Evolutionary conservation across 306 rosid species (phyloP), one percentile per base, ranked within the genome.

Genomic region (Rosa multiflora): DNA sequence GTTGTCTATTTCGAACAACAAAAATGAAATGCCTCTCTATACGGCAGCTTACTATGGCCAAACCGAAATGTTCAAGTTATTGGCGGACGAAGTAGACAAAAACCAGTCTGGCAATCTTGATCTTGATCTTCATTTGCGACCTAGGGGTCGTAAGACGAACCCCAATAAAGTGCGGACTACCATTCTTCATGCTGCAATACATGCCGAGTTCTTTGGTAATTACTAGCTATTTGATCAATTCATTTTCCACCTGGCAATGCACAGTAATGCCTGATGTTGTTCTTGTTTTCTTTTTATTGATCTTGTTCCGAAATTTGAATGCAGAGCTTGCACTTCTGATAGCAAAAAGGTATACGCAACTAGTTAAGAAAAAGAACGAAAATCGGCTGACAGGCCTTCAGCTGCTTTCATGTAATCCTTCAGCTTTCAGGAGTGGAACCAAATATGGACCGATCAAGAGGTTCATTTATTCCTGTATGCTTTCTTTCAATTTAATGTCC

Each of bases 151-250:
- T 32, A 32, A 32, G 37, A 32, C 37, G 37, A 32, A 32, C 37
- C 37, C 37, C 37, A 0, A 32, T 32, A 32, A 32, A 32, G 37
- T 2, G 3, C 8, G 8, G 1, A 43, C 8, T 48, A 58, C 49
- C 29, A 35, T 79, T 61, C 77, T 79, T 48, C 82, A 79, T 17
- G 39, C 64, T 15, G 6, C 77, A 11, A 70, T 78, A 42, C 47
- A 55, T 56, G 81, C 70, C 46, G 81, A 58, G 76, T 78, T 42
- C 37, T 78, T 55, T 70, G 81, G 81, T 78, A 10, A 51, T 5
- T 49, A 12, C 18, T 49, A 11, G 6, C 1, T 51, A 14, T 6
- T 43, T 43, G 46, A 43, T 32, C 37, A 32, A 32, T 32, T 32
- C 37, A 32, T 32, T 32, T 32, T 32, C 37, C 37, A 32, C 37